phyloP scores from a whole-genome alignment of 2,329 filamentous ascomycete genomes.

The Colletotrichum lentis region DNA sequence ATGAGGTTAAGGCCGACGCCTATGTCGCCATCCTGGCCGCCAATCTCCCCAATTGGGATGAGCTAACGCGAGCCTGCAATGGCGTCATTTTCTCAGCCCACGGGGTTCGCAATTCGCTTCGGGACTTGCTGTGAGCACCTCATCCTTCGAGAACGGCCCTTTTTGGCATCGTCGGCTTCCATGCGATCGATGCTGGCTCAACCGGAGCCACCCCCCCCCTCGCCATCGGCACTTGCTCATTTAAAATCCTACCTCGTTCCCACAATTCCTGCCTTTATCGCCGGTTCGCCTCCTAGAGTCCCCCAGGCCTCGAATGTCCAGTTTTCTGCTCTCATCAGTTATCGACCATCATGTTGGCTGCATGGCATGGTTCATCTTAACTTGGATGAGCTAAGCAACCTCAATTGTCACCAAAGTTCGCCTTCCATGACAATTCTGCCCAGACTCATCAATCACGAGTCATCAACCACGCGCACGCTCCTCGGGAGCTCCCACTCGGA shows the following conservation, averaged over 20 bases:
- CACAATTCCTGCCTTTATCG: not conserved
- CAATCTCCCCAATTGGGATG: conserved; percentile 37
- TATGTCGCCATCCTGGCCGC: conserved; percentile 35
- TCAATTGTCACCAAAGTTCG: not conserved
- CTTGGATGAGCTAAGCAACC: not conserved
- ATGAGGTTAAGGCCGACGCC: conserved; percentile 35
- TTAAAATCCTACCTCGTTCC: not conserved
- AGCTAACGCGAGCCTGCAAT: conserved; percentile 36
- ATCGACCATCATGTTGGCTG: not conserved
- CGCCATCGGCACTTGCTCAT: not conserved
- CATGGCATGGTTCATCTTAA: not conserved
- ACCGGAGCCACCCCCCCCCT: not conserved
- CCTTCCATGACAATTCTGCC: too few species aligned
- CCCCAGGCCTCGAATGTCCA: not conserved
- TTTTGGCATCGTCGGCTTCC: not conserved
- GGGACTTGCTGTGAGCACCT: not conserved
- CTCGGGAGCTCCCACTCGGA: not conserved
- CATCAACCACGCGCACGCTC: not conserved
- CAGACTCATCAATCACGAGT: too few species aligned
- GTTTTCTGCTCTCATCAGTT: not conserved
- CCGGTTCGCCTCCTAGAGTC: not conserved
- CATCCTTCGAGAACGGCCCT: conserved; percentile 5
- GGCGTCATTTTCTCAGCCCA: conserved; percentile 30
- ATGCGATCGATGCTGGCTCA: not conserved
- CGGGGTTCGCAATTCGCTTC: not conserved